Evolutionary conservation across 1,284 basidiomycete species (phyloP).

Genomic region (Earliella scabrosa): DNA sequence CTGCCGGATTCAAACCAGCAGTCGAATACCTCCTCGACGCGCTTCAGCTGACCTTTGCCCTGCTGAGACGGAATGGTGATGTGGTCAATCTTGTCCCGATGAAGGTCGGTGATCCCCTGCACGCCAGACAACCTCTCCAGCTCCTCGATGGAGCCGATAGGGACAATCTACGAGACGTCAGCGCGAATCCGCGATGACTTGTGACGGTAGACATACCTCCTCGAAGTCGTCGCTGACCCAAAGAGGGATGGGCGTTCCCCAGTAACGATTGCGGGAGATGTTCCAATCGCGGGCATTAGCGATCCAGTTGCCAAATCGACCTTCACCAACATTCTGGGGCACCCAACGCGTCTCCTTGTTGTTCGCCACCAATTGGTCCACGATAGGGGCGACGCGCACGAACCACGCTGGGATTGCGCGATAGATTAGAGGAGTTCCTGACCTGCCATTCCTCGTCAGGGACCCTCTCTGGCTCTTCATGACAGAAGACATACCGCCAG

Average conservation of each 20-base stretch:
- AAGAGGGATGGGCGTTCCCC: conserved; percentile 97
- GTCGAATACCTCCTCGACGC: conserved; percentile 98
- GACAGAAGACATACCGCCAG: conserved; percentile 71
- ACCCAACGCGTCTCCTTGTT: conserved; percentile 97
- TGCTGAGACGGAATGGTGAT: conserved; percentile 94
- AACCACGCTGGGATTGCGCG: conserved; percentile 98
- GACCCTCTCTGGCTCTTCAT: neutral
- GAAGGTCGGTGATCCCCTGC: conserved; percentile 88
- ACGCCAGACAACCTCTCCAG: conserved; percentile 89
- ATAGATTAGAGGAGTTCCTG: conserved; percentile 95
- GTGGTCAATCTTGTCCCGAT: conserved; percentile 94
- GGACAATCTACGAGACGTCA: conserved; percentile 68
- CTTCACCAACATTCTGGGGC: conserved; percentile 88
- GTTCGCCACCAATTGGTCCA: conserved; percentile 88
- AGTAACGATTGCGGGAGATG: conserved; percentile 98
- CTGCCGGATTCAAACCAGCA: conserved; percentile 99
- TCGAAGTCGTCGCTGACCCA: conserved; percentile 95
- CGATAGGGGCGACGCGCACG: conserved; percentile 85
- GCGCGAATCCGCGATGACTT: neutral
- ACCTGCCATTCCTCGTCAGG: conserved; percentile 49
- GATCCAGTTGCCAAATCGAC: conserved; percentile 97
- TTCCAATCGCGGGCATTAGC: conserved; percentile 99
- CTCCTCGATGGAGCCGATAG: conserved; percentile 88
- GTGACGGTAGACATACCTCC: conserved; percentile 59
- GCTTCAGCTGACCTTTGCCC: conserved; percentile 88